phyloP scores from a whole-genome alignment of 179 eudicot species.

The Silene coronaria region DNA sequence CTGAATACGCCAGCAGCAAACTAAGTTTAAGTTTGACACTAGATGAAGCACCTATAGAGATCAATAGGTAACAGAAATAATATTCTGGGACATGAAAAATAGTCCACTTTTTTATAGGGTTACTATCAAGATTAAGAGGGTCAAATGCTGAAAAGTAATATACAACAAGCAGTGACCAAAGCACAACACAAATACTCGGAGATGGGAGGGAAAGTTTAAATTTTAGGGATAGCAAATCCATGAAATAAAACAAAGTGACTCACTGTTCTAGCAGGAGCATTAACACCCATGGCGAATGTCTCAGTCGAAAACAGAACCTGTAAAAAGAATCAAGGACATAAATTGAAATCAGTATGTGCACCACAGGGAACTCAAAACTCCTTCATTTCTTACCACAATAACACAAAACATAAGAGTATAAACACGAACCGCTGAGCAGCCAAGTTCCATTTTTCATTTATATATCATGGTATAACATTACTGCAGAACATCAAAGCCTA shows the following conservation, averaged over 20 bases:
- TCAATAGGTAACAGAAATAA: background rate
- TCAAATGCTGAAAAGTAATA: background rate
- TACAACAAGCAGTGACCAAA: constrained; percentile 4
- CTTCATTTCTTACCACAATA: constrained; percentile 11
- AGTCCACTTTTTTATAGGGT: background rate
- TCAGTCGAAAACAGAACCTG: constrained; percentile 94
- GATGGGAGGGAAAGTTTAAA: background rate
- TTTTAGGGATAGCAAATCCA: background rate
- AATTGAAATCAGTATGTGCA: constrained; percentile 10
- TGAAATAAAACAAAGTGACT: constrained; percentile 25
- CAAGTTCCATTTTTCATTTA: background rate
- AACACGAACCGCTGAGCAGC: background rate
- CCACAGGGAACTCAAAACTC: background rate
- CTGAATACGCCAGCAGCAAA: background rate
- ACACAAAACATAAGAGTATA: background rate
- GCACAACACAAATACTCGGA: background rate
- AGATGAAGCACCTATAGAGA: background rate
- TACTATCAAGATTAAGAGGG: background rate
- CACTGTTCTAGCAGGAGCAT: constrained; percentile 99
- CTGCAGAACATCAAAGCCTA: background rate
- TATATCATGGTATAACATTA: background rate
- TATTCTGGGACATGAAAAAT: background rate
- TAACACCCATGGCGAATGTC: constrained; percentile 99
- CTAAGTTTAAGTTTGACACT: background rate
- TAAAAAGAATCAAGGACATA: constrained; percentile 10